phyloP scores from a whole-genome alignment of 208 protist genomes.

The Crithidia thermophila region DNA sequence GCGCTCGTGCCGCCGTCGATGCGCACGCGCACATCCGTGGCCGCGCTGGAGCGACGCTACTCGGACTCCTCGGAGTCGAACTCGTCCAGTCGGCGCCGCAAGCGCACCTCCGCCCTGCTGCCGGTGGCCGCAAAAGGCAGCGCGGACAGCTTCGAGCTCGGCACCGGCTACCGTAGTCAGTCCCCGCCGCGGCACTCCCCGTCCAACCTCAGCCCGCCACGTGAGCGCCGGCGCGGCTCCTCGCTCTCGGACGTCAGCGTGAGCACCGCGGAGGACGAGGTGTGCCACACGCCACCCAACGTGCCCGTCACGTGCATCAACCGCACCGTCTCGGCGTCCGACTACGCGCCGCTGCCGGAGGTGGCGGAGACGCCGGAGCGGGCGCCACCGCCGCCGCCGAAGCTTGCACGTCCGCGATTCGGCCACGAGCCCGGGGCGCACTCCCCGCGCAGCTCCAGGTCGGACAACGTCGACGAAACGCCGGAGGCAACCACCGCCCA shows the following conservation, averaged over 20 bases:
- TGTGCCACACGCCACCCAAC: not conserved
- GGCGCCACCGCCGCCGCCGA: not conserved
- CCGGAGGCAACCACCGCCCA: not conserved
- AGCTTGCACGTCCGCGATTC: slow-evolving; percentile 9
- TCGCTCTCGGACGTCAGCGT: slow-evolving; percentile 16
- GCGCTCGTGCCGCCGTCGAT: slow-evolving; percentile 13
- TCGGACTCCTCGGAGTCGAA: slow-evolving; percentile 12
- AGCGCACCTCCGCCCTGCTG: not conserved
- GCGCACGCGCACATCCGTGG: not conserved
- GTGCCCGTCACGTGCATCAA: not conserved
- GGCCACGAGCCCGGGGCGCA: slow-evolving; percentile 3
- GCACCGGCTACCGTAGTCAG: slow-evolving; percentile 1
- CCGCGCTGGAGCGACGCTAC: not conserved
- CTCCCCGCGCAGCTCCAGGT: too few relatives aligned
- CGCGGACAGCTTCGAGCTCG: not conserved
- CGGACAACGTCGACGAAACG: too few relatives aligned
- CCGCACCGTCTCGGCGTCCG: slow-evolving; percentile 4
- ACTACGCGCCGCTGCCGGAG: slow-evolving; percentile 11
- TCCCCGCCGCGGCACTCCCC: not conserved
- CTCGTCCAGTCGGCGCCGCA: slow-evolving; percentile 3
- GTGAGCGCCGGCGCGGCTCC: not conserved
- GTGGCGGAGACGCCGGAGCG: not conserved
- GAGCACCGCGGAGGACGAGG: slow-evolving; percentile 5
- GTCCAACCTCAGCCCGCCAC: slow-evolving; percentile 2
- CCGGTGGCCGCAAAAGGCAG: not conserved